phyloP scores from a whole-genome alignment of 805 yeast species.

The Monosporozyma aerobia region DNA sequence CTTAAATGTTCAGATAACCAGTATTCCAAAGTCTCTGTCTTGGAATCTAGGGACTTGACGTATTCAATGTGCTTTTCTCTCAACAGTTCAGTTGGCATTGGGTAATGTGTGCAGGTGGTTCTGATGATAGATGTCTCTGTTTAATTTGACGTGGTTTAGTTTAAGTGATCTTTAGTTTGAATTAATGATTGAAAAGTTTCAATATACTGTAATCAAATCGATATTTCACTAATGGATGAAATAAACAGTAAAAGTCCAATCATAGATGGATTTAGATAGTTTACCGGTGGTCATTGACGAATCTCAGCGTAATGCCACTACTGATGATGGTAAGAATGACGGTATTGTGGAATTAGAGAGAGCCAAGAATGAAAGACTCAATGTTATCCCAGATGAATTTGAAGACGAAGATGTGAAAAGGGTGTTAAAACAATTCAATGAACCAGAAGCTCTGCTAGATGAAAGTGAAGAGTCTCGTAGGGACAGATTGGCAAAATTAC shows the following conservation, averaged over 20 bases:
- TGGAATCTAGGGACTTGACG: conserved; percentile 44
- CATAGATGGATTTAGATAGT: background rate
- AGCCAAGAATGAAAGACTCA: conserved; percentile 15
- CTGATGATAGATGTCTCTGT: background rate
- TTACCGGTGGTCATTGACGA: conserved; percentile 8
- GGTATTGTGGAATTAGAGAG: conserved; percentile 1
- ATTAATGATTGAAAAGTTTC: background rate
- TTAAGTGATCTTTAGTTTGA: background rate
- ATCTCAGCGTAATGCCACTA: conserved; percentile 9
- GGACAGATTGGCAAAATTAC: conserved; percentile 42
- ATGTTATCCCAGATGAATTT: conserved; percentile 42
- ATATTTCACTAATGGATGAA: background rate
- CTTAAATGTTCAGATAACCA: conserved; percentile 88
- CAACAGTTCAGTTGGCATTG: background rate
- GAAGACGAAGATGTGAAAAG: conserved; percentile 53
- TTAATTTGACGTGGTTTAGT: background rate
- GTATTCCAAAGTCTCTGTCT: conserved; percentile 58
- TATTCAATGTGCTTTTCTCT: conserved; percentile 52
- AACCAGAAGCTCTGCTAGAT: conserved; percentile 47
- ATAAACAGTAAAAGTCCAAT: background rate
- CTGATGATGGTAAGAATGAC: background rate
- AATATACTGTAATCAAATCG: background rate
- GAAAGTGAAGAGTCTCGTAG: conserved; percentile 58
- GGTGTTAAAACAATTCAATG: conserved; percentile 40
- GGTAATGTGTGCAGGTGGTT: background rate